phyloP scores from a whole-genome alignment of 768 basidiomycete genomes.

The Boletus rubropictus region DNA sequence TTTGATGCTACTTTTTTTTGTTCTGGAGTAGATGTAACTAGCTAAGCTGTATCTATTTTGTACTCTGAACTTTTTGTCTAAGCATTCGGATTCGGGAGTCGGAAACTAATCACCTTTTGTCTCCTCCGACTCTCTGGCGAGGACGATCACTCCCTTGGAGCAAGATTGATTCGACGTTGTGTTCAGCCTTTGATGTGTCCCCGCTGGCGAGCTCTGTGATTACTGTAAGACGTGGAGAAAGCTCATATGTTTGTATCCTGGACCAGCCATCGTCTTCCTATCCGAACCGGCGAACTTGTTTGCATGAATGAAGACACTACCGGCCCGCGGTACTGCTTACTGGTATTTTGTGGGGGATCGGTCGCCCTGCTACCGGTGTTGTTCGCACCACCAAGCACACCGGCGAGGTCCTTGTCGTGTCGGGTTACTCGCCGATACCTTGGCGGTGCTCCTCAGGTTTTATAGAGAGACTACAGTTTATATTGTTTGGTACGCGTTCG shows the following conservation, averaged over 20 bases:
- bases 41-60: slow-evolving; percentile 22
- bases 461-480: too few relatives aligned
- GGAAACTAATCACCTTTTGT: too few relatives aligned
- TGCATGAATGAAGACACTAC: slow-evolving; percentile 26
- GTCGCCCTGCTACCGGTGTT: slow-evolving; percentile 14
- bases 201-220: slow-evolving; percentile 32
- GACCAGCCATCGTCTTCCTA: slow-evolving; percentile 36
- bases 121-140: too few relatives aligned
- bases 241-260: slow-evolving; percentile 41
- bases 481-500: too few relatives aligned
- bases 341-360: slow-evolving; percentile 37
- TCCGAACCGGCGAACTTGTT: slow-evolving; percentile 31
- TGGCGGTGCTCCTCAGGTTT: slow-evolving; percentile 36
- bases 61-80: slow-evolving; percentile 8
- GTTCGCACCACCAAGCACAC: slow-evolving; percentile 30
- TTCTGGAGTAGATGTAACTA: slow-evolving; percentile 15
- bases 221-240: slow-evolving; percentile 35
- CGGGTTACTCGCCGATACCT: slow-evolving; percentile 17
- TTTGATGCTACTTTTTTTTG: background rate
- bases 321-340: slow-evolving; percentile 41
- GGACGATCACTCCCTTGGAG: background rate
- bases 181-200: slow-evolving; percentile 37
- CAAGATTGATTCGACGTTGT: slow-evolving; percentile 1
- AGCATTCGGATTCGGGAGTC: background rate
- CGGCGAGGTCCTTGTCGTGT: slow-evolving; percentile 27